Conservation (phyloP, 495 filamentous ascomycete genomes). For the Pyrenopolyporus hunteri region DNA sequence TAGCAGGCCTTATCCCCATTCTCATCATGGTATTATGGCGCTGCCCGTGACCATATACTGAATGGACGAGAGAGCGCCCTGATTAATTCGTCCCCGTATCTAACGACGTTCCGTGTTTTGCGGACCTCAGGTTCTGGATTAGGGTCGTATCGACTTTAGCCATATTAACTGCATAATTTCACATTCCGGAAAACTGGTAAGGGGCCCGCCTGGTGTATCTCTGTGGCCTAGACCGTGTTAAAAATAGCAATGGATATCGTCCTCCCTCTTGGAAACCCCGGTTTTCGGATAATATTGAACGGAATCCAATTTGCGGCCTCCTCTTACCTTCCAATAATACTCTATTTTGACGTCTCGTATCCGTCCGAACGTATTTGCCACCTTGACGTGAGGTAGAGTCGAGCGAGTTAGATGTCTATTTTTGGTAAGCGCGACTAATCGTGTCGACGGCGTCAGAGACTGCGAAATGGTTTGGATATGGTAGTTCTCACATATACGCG, state of each 20-base stretch:
- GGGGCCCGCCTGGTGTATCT: neutral
- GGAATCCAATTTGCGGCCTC: no score
- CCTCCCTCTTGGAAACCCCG: neutral
- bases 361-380: no score
- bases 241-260: conserved; percentile 14
- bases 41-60: neutral
- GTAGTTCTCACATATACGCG: no score
- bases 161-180: conserved; percentile 20
- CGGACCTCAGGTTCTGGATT: conserved; percentile 10
- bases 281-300: conserved; percentile 9
- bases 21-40: neutral
- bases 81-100: neutral
- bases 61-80: neutral
- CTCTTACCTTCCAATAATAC: no score
- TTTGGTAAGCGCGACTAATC: no score
- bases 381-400: no score
- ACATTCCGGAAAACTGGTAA: conserved; percentile 11
- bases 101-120: neutral
- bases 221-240: conserved; percentile 11
- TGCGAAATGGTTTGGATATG: no score
- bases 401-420: no score
- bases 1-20: neutral
- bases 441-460: no score
- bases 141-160: conserved; percentile 15
- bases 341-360: no score